phyloP scores from a whole-genome alignment of 139 green algal species.

The Chlamydomonas sphaeroides region DNA sequence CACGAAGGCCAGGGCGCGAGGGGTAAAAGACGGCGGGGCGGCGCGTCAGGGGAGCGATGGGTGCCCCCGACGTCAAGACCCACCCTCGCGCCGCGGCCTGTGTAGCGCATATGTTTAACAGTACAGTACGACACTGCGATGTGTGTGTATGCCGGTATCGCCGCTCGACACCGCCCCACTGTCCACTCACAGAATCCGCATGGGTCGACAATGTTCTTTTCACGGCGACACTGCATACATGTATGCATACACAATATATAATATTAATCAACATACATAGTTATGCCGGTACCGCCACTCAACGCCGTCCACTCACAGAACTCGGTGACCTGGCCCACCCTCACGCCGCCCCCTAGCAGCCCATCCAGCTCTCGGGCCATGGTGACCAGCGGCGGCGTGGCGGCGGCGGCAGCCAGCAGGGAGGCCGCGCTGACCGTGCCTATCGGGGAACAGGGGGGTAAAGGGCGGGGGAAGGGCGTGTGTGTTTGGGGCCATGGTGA shows the following conservation, averaged over 20 bases:
- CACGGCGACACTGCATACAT: no score
- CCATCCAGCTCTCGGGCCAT: slow-evolving; percentile 47
- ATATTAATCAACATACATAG: no score
- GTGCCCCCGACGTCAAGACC: background rate
- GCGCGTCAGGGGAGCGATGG: background rate
- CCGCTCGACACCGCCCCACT: no score
- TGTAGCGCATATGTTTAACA: no score
- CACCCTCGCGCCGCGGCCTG: background rate
- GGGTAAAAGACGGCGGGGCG: background rate
- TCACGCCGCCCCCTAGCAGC: slow-evolving; percentile 50
- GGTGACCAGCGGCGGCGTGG: slow-evolving; percentile 36
- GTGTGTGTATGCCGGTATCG: no score
- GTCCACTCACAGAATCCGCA: no score
- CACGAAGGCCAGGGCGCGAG: background rate
- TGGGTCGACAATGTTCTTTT: no score
- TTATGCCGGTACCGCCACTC: no score
- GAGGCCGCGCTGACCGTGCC: slow-evolving; percentile 11
- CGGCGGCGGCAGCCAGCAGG: background rate
- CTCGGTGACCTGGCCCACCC: slow-evolving; percentile 49
- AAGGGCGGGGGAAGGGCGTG: background rate
- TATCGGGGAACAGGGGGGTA: background rate
- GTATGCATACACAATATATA: no score
- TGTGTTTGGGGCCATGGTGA: background rate
- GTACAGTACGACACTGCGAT: no score
- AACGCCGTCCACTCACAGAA: slow-evolving; percentile 47